Conservation (phyloP, 2,329 filamentous ascomycete genomes). For the Talaromyces sp. region DNA sequence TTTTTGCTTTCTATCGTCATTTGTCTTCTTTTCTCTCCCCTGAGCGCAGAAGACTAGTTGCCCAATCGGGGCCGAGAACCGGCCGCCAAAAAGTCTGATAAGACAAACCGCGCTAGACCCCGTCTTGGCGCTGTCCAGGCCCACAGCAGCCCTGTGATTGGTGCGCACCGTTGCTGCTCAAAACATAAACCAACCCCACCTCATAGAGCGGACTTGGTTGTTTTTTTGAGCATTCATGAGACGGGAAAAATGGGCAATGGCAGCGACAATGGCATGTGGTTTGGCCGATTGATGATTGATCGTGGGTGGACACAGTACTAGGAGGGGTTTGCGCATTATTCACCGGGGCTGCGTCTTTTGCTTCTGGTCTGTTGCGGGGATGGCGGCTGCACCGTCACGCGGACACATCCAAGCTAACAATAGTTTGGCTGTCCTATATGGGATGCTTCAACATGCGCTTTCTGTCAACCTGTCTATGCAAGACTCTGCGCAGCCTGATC, state of each 20-base stretch:
- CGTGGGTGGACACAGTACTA: background rate
- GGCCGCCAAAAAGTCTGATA: slow-evolving; percentile 1
- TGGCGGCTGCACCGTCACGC: background rate
- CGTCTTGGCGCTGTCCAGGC: background rate
- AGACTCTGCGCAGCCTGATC: background rate
- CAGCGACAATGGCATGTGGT: background rate
- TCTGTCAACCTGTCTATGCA: background rate
- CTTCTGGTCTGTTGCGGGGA: background rate
- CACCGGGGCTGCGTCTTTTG: background rate
- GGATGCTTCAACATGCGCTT: background rate
- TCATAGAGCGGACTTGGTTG: background rate
- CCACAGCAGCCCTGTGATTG: background rate
- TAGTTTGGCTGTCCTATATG: background rate
- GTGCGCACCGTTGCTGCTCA: background rate
- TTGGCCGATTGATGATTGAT: background rate
- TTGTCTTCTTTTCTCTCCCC: background rate
- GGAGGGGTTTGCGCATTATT: background rate
- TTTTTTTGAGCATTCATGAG: background rate
- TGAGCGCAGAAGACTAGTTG: background rate
- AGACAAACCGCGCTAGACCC: slow-evolving; percentile 1
- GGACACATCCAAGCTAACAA: background rate
- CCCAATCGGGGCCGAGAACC: background rate
- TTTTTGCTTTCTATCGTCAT: too few relatives aligned
- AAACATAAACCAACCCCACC: slow-evolving; percentile 14
- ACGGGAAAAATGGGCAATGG: background rate